phyloP scores from a whole-genome alignment of 1,284 basidiomycete species.

The Sphaerobolus stellatus region DNA sequence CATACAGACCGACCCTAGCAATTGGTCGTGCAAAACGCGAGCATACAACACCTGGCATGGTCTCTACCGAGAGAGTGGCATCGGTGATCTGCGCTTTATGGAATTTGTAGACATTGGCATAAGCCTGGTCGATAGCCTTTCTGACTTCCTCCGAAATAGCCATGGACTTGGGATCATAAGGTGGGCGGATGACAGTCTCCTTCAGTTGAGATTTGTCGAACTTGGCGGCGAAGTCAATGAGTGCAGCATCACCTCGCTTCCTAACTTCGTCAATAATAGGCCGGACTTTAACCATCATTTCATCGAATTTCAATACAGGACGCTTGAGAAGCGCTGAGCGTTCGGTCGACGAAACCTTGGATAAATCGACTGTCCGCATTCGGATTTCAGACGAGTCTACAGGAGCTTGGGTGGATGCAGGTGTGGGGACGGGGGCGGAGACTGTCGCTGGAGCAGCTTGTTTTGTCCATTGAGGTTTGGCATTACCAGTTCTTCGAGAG shows the following conservation, averaged over 20 bases:
- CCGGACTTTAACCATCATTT: conserved; percentile 94
- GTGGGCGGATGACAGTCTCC: conserved; percentile 65
- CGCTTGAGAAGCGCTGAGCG: conserved; percentile 77
- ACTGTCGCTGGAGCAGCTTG: too few relatives aligned
- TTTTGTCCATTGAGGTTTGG: conserved; percentile 79
- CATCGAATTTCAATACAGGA: conserved; percentile 88
- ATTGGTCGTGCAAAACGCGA: conserved; percentile 93
- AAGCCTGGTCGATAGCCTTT: conserved; percentile 88
- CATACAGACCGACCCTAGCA: conserved; percentile 93
- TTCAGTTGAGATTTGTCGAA: conserved; percentile 81
- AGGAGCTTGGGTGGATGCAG: conserved; percentile 31
- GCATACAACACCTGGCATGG: conserved; percentile 97
- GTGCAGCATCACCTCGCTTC: conserved; percentile 79
- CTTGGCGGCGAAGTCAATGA: conserved; percentile 89
- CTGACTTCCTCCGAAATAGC: conserved; percentile 64
- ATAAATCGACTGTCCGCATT: conserved; percentile 74
- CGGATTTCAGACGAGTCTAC: conserved; percentile 54
- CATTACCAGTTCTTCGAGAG: conserved; percentile 87
- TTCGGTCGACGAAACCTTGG: conserved; percentile 53
- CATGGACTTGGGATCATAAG: conserved; percentile 61
- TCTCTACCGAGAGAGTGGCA: conserved; percentile 82
- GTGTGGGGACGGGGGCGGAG: conserved; percentile 27
- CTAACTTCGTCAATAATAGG: conserved; percentile 94
- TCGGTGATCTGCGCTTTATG: conserved; percentile 81
- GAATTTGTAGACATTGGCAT: conserved; percentile 89